A percentile compares a stretch with the other conserved stretches of the same genome.
Conservation (phyloP, 345 rosid species). For the Erysimum cheiranthoides region DNA sequence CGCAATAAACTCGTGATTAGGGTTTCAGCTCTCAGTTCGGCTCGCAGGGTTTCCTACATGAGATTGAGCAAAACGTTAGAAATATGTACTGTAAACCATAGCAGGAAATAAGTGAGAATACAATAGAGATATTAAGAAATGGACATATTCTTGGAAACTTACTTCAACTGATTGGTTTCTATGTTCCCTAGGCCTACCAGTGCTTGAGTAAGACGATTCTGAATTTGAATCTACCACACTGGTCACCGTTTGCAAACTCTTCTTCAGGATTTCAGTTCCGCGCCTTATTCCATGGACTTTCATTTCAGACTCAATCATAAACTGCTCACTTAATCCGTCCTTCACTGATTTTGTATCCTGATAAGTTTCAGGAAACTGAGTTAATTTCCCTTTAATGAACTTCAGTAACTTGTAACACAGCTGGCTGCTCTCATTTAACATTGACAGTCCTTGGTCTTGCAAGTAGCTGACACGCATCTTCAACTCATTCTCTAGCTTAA, state of each 20-base stretch:
- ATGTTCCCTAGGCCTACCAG: slow-evolving; percentile 42
- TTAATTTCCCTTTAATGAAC: slow-evolving; percentile 59
- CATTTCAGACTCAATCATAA: slow-evolving; percentile 73
- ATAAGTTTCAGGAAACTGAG: slow-evolving; percentile 55
- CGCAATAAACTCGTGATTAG: slow-evolving; percentile 71
- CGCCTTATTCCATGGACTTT: slow-evolving; percentile 75
- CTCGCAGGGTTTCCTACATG: slow-evolving; percentile 59
- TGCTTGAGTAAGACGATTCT: slow-evolving; percentile 40
- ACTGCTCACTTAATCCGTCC: slow-evolving; percentile 66
- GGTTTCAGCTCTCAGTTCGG: slow-evolving; percentile 77
- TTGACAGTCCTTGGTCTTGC: slow-evolving; percentile 79
- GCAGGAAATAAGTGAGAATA: background rate
- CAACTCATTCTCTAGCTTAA: slow-evolving; percentile 80
- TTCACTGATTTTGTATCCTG: slow-evolving; percentile 46
- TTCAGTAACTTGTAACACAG: slow-evolving; percentile 70
- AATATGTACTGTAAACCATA: slow-evolving; percentile 12
- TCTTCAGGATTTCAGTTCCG: slow-evolving; percentile 69
- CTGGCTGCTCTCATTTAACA: slow-evolving; percentile 66
- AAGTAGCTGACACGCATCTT: slow-evolving; percentile 62
- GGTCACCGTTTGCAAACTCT: slow-evolving; percentile 75
- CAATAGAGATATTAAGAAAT: background rate
- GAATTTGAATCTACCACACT: slow-evolving; percentile 52
- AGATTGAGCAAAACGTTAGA: slow-evolving; percentile 36
- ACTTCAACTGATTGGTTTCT: slow-evolving; percentile 66
- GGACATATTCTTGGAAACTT: slow-evolving; percentile 36